These are phyloP conservation scores for Phaffomyces antillensis DNA, from an alignment of 805 yeast genomes.

Conservation along the genomic window DNA sequence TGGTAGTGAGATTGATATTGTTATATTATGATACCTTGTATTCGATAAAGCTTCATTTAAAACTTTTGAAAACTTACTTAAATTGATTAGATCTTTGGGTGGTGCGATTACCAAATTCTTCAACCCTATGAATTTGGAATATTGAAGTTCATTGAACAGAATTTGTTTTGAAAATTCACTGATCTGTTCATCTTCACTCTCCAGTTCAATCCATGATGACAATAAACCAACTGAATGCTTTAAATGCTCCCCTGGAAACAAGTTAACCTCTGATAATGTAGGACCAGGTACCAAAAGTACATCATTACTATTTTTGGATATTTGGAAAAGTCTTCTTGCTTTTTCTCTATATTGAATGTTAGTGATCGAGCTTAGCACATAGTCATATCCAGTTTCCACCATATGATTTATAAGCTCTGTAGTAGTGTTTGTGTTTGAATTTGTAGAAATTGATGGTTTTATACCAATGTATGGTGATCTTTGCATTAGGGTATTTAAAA, in stretches of 20 bases:
- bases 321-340: slow-evolving; percentile 32
- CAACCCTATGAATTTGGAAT: slow-evolving; percentile 54
- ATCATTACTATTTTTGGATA: slow-evolving; percentile 19
- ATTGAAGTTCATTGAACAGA: slow-evolving; percentile 47
- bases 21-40: slow-evolving; percentile 21
- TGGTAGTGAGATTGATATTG: slow-evolving; percentile 41
- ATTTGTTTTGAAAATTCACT: slow-evolving; percentile 53
- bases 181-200: slow-evolving; percentile 40
- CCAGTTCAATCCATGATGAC: slow-evolving; percentile 67
- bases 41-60: slow-evolving; percentile 28
- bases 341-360: slow-evolving; percentile 40
- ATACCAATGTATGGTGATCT: slow-evolving; percentile 33
- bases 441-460: slow-evolving; percentile 34
- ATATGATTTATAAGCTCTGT: slow-evolving; percentile 21
- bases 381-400: slow-evolving; percentile 40
- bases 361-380: slow-evolving; percentile 47
- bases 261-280: slow-evolving; percentile 32
- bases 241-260: slow-evolving; percentile 36
- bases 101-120: slow-evolving; percentile 53
- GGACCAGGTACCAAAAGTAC: slow-evolving; percentile 34
- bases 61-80: slow-evolving; percentile 42
- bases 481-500: not conserved
- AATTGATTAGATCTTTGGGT: slow-evolving; percentile 48
- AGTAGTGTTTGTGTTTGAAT: slow-evolving; percentile 25
- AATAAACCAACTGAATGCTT: slow-evolving; percentile 44